These are phyloP conservation scores for Escovopsis sp. DNA, from an alignment of 2,329 filamentous ascomycete species.

Conservation along the genomic window DNA sequence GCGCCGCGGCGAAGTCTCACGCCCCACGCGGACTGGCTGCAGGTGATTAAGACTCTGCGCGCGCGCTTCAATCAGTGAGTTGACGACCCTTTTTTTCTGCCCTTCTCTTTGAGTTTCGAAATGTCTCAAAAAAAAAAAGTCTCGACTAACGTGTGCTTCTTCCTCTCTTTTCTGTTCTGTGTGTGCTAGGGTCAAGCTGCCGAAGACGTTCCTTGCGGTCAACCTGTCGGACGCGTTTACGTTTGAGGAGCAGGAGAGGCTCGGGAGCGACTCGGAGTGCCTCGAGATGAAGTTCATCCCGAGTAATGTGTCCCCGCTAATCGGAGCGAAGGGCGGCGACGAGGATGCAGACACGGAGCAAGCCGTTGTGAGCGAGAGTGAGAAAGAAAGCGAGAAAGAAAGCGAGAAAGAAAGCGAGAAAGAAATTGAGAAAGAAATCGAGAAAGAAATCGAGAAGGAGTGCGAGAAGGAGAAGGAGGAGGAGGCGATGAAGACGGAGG, in stretches of 20 bases:
- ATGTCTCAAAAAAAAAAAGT: too few relatives aligned
- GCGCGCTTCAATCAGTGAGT: slow-evolving; percentile 89
- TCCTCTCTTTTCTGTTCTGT: not conserved
- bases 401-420: too few relatives aligned
- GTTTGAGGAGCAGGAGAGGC: slow-evolving; percentile 41
- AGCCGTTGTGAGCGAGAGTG: slow-evolving; percentile 1
- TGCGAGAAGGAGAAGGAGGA: too few relatives aligned
- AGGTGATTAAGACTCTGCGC: slow-evolving; percentile 87
- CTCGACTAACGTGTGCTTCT: too few relatives aligned
- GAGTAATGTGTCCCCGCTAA: slow-evolving; percentile 15
- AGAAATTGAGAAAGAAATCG: slow-evolving; percentile 1
- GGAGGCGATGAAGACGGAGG: too few relatives aligned
- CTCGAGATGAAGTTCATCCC: slow-evolving; percentile 32
- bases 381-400: slow-evolving; percentile 1
- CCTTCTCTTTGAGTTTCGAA: not conserved
- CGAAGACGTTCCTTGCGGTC: slow-evolving; percentile 50
- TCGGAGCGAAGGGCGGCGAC: slow-evolving; percentile 1
- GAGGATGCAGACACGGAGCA: slow-evolving; percentile 1
- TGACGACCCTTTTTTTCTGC: slow-evolving; percentile 4
- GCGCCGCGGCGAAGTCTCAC: slow-evolving; percentile 83
- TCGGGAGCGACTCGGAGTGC: slow-evolving; percentile 30
- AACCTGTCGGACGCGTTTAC: slow-evolving; percentile 49
- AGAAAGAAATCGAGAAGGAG: too few relatives aligned
- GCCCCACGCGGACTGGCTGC: slow-evolving; percentile 85
- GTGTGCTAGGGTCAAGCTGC: slow-evolving; percentile 41